Conservation (phyloP, 352 stramenopile genomes). For the Globisporangium okanoganense region DNA sequence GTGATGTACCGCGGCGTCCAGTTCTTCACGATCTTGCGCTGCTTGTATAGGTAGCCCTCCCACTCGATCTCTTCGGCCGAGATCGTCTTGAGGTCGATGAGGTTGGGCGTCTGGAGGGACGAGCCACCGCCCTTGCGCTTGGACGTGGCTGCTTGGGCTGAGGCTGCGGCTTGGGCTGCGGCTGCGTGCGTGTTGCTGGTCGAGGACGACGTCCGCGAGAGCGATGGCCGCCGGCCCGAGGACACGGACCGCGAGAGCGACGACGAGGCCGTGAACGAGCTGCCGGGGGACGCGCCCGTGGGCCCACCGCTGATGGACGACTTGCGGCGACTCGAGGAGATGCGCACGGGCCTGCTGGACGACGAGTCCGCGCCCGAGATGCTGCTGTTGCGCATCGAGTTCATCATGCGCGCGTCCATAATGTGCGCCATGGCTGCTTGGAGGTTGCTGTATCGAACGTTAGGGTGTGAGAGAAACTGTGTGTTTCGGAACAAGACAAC, state of each 20-base stretch:
- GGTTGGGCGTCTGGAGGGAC: slow-evolving; percentile 56
- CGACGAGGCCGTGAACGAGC: slow-evolving; percentile 18
- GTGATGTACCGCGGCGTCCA: slow-evolving; percentile 87
- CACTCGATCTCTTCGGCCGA: slow-evolving; percentile 83
- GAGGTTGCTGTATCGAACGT: not conserved
- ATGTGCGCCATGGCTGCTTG: slow-evolving; percentile 57
- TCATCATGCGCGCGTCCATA: slow-evolving; percentile 53
- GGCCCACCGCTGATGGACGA: slow-evolving; percentile 32
- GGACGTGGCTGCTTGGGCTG: slow-evolving; percentile 12
- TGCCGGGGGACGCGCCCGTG: slow-evolving; percentile 13
- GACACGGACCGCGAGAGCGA: slow-evolving; percentile 20
- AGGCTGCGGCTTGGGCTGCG: slow-evolving; percentile 8
- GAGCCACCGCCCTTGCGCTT: not conserved
- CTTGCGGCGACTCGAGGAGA: slow-evolving; percentile 39
- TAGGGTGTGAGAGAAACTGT: not conserved
- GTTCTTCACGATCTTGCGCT: slow-evolving; percentile 88
- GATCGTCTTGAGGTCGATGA: slow-evolving; percentile 87
- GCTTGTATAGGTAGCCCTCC: slow-evolving; percentile 89
- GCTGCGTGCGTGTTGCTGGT: slow-evolving; percentile 21
- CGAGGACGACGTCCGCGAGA: slow-evolving; percentile 25
- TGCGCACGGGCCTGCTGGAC: slow-evolving; percentile 14
- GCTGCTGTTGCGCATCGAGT: slow-evolving; percentile 39
- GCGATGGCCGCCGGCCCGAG: slow-evolving; percentile 27
- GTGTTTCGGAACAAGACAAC: not conserved
- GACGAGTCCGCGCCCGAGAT: slow-evolving; percentile 21